Evolutionary conservation across 176 grass and related monocot species (phyloP).

Genomic region (Bonia amplexicaulis): DNA sequence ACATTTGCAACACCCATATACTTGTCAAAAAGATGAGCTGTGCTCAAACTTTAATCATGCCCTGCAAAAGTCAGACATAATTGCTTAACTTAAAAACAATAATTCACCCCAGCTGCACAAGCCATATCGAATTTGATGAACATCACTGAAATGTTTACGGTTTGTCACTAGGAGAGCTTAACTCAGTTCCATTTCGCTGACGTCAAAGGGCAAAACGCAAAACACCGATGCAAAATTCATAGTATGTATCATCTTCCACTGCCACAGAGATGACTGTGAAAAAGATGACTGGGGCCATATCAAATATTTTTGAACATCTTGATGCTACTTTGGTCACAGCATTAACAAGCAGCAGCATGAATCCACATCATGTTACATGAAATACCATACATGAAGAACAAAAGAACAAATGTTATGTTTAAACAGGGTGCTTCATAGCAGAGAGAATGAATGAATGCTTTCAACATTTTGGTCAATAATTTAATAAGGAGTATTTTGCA

Average conservation of each 20-base stretch:
- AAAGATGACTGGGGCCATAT: conserved; percentile 15
- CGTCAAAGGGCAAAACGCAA: conserved; percentile 1
- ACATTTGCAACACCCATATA: neutral
- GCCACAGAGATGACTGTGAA: neutral
- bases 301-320: conserved; percentile 25
- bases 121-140: neutral
- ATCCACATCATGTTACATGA: conserved; percentile 44
- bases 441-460: conserved; percentile 57
- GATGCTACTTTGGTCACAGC: conserved; percentile 25
- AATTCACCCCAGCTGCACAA: neutral
- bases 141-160: neutral
- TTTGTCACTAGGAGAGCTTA: neutral
- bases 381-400: conserved; percentile 44
- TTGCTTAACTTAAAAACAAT: neutral
- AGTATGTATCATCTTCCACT: conserved; percentile 3
- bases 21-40: neutral
- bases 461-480: conserved; percentile 74
- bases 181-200: neutral
- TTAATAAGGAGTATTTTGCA: conserved; percentile 97
- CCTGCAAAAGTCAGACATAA: neutral
- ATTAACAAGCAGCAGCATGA: conserved; percentile 46
- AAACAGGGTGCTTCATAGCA: conserved; percentile 42
- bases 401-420: conserved; percentile 56
- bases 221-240: neutral
- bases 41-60: neutral